phyloP scores from a whole-genome alignment of 2,329 filamentous ascomycete genomes.

The Cladosporium sp. region DNA sequence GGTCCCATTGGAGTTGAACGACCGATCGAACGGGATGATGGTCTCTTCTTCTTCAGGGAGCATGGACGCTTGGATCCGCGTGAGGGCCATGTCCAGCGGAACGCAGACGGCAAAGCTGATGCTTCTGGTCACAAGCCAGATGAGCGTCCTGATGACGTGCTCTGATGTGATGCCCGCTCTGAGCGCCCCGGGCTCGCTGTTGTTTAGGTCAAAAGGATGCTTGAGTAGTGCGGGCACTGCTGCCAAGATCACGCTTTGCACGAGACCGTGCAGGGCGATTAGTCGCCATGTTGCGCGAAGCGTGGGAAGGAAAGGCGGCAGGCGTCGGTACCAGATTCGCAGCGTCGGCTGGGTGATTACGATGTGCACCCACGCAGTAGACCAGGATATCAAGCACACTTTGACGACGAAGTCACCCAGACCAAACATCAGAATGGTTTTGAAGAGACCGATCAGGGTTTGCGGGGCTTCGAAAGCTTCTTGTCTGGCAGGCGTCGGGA shows the following conservation, averaged over 20 bases:
- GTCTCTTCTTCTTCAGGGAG: slow-evolving; percentile 13
- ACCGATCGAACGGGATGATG: slow-evolving; percentile 12
- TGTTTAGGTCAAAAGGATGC: neutral
- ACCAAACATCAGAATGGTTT: neutral
- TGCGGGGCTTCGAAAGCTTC: too few species aligned
- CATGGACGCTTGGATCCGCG: slow-evolving; percentile 10
- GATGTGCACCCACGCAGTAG: slow-evolving; percentile 7
- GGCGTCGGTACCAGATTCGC: slow-evolving; percentile 14
- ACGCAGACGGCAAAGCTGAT: neutral
- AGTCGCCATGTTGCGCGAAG: slow-evolving; percentile 4
- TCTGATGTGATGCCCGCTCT: neutral
- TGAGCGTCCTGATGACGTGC: neutral
- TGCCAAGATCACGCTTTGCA: neutral
- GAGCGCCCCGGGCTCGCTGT: neutral
- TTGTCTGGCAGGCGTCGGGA: neutral
- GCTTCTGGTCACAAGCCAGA: neutral
- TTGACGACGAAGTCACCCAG: neutral
- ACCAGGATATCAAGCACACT: neutral
- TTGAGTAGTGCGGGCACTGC: neutral
- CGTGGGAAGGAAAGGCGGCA: slow-evolving; percentile 10
- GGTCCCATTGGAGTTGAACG: slow-evolving; percentile 1
- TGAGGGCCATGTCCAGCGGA: neutral
- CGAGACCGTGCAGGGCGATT: neutral
- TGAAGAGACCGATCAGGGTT: too few species aligned
- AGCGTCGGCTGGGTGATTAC: slow-evolving; percentile 10